Base-by-base conservation (phyloP, 257 asterid genomes). In the Datura wrightii region DNA sequence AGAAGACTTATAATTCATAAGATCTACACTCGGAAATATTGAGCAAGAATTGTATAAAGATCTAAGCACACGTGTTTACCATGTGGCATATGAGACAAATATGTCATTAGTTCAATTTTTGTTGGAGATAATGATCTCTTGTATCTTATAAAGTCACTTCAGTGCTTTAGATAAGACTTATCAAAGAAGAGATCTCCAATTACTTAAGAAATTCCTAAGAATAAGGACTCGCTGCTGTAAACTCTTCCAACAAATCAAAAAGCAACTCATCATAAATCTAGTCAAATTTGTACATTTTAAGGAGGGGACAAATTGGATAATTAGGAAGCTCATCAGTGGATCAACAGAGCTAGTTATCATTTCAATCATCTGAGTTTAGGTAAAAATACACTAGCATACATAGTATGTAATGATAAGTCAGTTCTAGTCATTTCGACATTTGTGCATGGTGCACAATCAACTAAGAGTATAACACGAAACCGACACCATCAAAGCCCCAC, bases 401-500 rank as follows among this genome's bases (percentile, higher is more conserved):
- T 42, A n/a, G 36, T 42, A 42, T 70, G 34, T 46, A 46, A 72
- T 46, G 39, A 19, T 72, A 72, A 72, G 41, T 19, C 55, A 10
- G 0, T 71, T 42, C 16, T 8, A 41, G 34, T 18, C 54, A 41
- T 71, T 24, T 70, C 4, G 36, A 70, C 36, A 8, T 70, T 44
- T n/a, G 3, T n/a, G 39, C 39, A 1, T 1, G 0, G 56, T 71
- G 79, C 79, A 44, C 55, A 71, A 71, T 44, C n/a, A 18, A 71
- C 79, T 19, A n/a, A 71, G 56, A 72, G 44, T 72, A 6, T 10
- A 44, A n/a, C 37, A 71, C 9, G 2, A 44, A 72, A 70, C 5
- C 11, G 74, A 72, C 50, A 39, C 65, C 55, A 16, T 24, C 83
- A 1, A 66, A 46, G 5, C 97, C 95, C 59, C 91, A 91, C 90